Evolutionary conservation across 345 rosid genomes (phyloP).

Genomic region (Populus davidiana): DNA sequence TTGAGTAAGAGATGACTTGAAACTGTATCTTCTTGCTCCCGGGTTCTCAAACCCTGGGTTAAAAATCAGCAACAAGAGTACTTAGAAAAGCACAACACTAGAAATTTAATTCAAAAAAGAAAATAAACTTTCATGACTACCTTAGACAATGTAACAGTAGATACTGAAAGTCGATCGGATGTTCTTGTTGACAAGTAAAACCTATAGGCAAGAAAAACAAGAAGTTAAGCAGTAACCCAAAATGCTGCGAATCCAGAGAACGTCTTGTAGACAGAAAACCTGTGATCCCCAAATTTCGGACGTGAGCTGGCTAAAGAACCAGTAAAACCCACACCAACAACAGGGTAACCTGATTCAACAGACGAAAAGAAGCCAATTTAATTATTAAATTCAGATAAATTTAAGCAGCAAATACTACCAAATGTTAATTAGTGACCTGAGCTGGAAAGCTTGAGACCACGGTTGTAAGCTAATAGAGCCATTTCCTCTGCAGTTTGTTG

Average conservation of each 20-base stretch:
- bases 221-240: not conserved
- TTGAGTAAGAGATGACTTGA: constrained; percentile 65
- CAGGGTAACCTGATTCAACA: constrained; percentile 52
- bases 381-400: constrained; percentile 1
- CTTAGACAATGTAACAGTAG: constrained; percentile 73
- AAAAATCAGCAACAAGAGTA: not conserved
- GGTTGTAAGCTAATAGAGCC: constrained; percentile 85
- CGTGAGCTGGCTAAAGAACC: constrained; percentile 63
- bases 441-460: constrained; percentile 74
- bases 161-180: constrained; percentile 49
- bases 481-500: constrained; percentile 56
- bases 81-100: not conserved
- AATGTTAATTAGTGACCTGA: constrained; percentile 45
- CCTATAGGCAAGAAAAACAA: constrained; percentile 29
- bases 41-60: constrained; percentile 56
- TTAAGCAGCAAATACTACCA: not conserved
- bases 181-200: constrained; percentile 75
- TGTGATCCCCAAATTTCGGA: constrained; percentile 78
- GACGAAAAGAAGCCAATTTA: not conserved
- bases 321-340: constrained; percentile 83
- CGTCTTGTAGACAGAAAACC: constrained; percentile 32
- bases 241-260: not conserved
- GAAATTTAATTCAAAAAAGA: not conserved
- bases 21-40: constrained; percentile 78
- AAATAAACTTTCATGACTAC: constrained; percentile 22